Base-by-base conservation (phyloP, 495 filamentous ascomycete species). In the Penicillium bialowiezense region DNA sequence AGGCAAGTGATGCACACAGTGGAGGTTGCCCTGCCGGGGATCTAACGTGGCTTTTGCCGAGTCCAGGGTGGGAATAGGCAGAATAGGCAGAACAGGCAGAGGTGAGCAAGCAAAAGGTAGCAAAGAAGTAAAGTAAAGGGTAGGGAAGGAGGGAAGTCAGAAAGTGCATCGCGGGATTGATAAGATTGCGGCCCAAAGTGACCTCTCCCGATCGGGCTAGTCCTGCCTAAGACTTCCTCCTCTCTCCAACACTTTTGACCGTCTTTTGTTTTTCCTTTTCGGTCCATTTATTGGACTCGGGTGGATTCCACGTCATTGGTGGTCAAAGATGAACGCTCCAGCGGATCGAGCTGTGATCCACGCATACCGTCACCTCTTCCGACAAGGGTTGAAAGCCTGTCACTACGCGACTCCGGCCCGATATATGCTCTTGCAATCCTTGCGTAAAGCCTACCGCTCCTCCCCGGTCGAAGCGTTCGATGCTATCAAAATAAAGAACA, bases 321-420 rank as follows among this genome's bases (percentile, higher is more conserved):
- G 7, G 10, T 32, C 32, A 14, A 38, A 42, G 18, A 60, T 58
- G 54, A 50, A 41, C 35, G 38, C 46, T 29, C 41, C 46, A 21
- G 31, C 47, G 43, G 51, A 56, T 36, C 48, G 50, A 38, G 68
- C 82, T 12, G 63, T 96, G 38, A 55, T 89, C 34, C 74, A 82
- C 59, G 84, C 90, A 34, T 98, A 98, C 70, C 85, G 93, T 45
- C 73, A 81, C 29, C 76, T 98, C 32, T 87, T 87, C 55, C 84
- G 86, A 35, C 79, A 80, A 12, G 77, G 80, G 12, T 78, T 97
- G 12, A 86, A 82, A 34, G 91, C 88, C 2, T 78, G 96, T 24
- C 86, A 89, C 48, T 93, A 87, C 71, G 82, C 91, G 0, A 79
- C 80, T 37, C 93, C 95, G 1, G 75, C 84, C 19, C 86, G 89